Percentiles rank a stretch among this genome's conserved stretches.
These are phyloP conservation scores for Colletotrichum tropicale DNA, from an alignment of 2,329 filamentous ascomycete species.

Conservation along the genomic window DNA sequence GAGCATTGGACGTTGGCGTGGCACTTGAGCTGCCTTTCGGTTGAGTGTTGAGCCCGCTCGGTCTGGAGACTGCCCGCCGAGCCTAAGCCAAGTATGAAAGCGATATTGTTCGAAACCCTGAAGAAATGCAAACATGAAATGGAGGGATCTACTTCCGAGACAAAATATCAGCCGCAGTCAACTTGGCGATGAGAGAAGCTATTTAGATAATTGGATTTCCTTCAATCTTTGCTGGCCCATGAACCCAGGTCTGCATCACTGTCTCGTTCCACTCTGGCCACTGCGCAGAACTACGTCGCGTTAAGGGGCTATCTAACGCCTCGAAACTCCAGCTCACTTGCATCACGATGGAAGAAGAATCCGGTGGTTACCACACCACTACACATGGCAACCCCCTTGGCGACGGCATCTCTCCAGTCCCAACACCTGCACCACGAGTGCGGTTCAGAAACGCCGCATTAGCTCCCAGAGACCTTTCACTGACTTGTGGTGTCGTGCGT, in stretches of 20 bases:
- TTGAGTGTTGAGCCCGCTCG: neutral
- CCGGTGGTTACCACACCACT: neutral
- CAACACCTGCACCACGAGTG: neutral
- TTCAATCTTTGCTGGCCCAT: neutral
- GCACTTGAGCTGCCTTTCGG: neutral
- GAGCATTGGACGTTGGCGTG: neutral
- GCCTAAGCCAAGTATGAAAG: neutral
- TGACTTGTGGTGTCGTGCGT: neutral
- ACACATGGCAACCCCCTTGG: neutral
- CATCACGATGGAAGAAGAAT: neutral
- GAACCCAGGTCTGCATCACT: neutral
- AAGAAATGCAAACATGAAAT: neutral
- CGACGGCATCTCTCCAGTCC: neutral
- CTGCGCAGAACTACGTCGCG: no score
- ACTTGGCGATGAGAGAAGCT: neutral
- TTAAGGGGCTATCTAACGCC: no score
- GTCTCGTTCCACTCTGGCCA: neutral
- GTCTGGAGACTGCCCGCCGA: neutral
- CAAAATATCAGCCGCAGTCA: neutral
- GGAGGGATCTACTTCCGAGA: neutral
- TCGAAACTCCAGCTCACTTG: neutral
- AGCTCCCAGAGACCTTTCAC: neutral
- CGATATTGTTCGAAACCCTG: neutral
- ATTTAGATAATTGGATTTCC: neutral
- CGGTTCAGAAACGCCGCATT: neutral